Evolutionary conservation across 257 asterid species (phyloP).

Genomic region (Capsicum rhomboideum): DNA sequence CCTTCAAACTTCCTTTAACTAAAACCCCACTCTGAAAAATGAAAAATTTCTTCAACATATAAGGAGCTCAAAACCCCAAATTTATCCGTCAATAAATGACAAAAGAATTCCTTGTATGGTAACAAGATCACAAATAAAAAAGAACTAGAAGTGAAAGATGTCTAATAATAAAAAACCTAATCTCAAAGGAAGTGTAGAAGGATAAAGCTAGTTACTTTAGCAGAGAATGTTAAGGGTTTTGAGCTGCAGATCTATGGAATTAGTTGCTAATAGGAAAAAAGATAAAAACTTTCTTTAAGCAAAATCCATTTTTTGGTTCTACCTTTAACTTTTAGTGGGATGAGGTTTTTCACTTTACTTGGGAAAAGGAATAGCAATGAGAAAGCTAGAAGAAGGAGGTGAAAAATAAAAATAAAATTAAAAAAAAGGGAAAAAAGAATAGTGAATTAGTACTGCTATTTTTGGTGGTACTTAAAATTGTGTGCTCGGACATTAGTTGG

Average conservation of each 20-base stretch:
- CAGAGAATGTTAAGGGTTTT: neutral
- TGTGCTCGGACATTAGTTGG: neutral
- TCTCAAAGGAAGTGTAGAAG: neutral
- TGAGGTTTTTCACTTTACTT: neutral
- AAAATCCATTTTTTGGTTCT: neutral
- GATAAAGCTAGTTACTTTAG: neutral
- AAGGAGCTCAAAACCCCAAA: neutral
- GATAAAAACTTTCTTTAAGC: neutral
- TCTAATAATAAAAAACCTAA: neutral
- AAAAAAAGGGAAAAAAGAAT: neutral
- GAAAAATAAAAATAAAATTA: neutral
- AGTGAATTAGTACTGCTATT: neutral
- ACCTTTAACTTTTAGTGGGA: neutral
- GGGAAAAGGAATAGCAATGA: neutral
- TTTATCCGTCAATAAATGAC: no score
- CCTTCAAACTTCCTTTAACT: neutral
- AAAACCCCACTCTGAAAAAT: neutral
- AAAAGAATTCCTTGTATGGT: neutral
- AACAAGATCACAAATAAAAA: neutral
- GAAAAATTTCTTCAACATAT: neutral
- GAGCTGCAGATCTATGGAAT: constrained; percentile 7
- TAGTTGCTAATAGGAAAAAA: neutral
- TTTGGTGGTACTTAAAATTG: neutral
- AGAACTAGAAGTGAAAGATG: neutral
- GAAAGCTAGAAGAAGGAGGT: neutral